Evolutionary conservation across 495 filamentous ascomycete genomes (phyloP).

Genomic region (Pseudevernia furfuracea): DNA sequence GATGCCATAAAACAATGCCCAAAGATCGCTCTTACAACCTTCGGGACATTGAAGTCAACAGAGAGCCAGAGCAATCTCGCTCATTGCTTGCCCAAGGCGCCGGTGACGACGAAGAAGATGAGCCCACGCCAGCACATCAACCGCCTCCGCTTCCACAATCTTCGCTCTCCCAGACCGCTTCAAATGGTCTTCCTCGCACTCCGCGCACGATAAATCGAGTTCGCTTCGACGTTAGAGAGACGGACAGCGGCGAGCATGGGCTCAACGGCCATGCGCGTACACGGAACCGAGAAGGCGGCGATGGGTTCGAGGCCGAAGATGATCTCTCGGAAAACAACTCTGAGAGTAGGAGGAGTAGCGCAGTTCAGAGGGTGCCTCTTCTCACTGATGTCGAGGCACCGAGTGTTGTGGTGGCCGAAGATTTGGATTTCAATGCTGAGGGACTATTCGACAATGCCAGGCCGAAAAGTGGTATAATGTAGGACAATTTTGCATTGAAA

Average conservation of each 20-base stretch:
- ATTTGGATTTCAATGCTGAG: constrained; percentile 47
- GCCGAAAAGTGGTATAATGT: constrained; percentile 53
- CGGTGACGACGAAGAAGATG: not conserved
- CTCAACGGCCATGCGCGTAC: constrained; percentile 29
- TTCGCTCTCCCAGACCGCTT: constrained; percentile 37
- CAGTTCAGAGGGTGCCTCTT: constrained; percentile 58
- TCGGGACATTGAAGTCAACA: not conserved
- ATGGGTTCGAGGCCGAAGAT: constrained; percentile 53
- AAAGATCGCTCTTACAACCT: constrained; percentile 13
- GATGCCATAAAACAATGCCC: constrained; percentile 14
- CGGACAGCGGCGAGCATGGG: constrained; percentile 33
- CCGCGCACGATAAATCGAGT: constrained; percentile 81
- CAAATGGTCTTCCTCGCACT: constrained; percentile 45
- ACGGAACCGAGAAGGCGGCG: constrained; percentile 34
- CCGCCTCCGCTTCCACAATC: constrained; percentile 32
- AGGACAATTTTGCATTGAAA: constrained; percentile 14
- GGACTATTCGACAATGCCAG: constrained; percentile 53
- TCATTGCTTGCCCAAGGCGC: constrained; percentile 8
- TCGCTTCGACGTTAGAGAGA: constrained; percentile 68
- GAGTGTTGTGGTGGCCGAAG: constrained; percentile 64
- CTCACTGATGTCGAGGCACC: constrained; percentile 83
- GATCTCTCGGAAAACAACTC: constrained; percentile 32
- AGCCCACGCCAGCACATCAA: not conserved
- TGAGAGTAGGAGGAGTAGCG: constrained; percentile 26
- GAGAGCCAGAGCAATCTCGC: constrained; percentile 6